Evolutionary conservation across 305 asterid genomes (phyloP), one percentile per base, ranked within the genome.

Genomic region (Petunia hybrid): DNA sequence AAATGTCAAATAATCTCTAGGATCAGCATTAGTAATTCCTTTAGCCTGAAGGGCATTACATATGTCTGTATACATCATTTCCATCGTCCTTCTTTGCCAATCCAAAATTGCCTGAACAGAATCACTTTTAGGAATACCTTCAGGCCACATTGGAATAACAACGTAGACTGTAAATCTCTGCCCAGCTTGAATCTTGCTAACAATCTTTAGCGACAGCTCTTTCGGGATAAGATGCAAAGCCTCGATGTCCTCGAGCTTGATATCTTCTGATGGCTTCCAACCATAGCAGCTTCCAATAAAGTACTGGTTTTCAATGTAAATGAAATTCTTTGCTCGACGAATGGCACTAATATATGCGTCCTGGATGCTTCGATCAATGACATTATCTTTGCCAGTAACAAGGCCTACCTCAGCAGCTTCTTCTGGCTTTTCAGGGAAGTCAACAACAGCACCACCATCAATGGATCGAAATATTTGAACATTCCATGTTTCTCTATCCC

Each of bases 61-160:
- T 22, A 95, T 87, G 61, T 93, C 97, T 2, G 87, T 82, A 55
- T 95, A 95, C 99, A 95, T 95, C 98, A 93, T 93, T 66, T 95
- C 95, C 92, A 95, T 95, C 38, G 99, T 95, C 86, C 99, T 82
- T 83, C 92, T 90, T 67, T 95, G 98, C 99, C 99, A 95, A 60
- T 95, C 98, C 36, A 95, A 77, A 43, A 93, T 92, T 51, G 97
- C 99, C 79, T 95, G 98, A 76, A 95, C 99, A 0, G 97, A 89
- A 3, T 41, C 91, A 57, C 97, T 93, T 22, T 90, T 95, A 0
- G 97, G 98, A 71, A 87, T 85, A 8, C 97, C 99, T 82, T 95
- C 98, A 0, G 98, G 98, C 99, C 98, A 95, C 98, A 95, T 95
- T 5, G 98, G 98, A 76, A 95, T 88, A 45, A 95, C 97, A 53